phyloP scores from a whole-genome alignment of 495 filamentous ascomycete species.

The Hypoxylon lienhwacheense region DNA sequence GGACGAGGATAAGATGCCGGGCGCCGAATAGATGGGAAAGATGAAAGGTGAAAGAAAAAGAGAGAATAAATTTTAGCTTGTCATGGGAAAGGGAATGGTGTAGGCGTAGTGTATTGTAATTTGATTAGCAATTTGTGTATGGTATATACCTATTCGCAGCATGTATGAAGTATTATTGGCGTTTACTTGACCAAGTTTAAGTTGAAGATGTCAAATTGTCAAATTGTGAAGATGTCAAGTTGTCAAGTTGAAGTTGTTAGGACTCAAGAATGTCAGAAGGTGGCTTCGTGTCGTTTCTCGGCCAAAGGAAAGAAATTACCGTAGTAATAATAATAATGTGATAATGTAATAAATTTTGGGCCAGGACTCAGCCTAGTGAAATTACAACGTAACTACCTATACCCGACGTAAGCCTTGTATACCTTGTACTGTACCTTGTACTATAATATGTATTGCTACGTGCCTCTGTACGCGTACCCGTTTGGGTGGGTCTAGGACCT shows the following conservation, averaged over 20 bases:
- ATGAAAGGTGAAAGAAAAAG: background rate
- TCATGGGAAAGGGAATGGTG: background rate
- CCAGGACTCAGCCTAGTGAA: background rate
- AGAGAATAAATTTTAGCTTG: background rate
- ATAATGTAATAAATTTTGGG: too few relatives aligned
- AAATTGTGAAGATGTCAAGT: conserved; percentile 1
- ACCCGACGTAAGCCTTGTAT: too few relatives aligned
- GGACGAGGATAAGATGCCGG: conserved; percentile 7
- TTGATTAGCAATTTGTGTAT: too few relatives aligned
- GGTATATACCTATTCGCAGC: too few relatives aligned
- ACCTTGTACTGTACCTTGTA: too few relatives aligned
- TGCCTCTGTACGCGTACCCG: too few relatives aligned
- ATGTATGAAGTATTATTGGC: background rate
- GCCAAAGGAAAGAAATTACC: conserved; percentile 24
- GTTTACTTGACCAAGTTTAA: background rate
- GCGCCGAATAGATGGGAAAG: conserved; percentile 7
- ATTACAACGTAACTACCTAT: too few relatives aligned
- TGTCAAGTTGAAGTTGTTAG: background rate
- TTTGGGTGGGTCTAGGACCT: too few relatives aligned
- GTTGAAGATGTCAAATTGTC: background rate
- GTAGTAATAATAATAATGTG: too few relatives aligned
- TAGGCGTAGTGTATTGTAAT: too few relatives aligned
- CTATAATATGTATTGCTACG: too few relatives aligned
- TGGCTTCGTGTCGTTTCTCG: conserved; percentile 31
- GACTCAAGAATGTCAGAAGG: background rate